phyloP scores from a whole-genome alignment of 164 flowering plant genomes.

The Platanus orientalis region DNA sequence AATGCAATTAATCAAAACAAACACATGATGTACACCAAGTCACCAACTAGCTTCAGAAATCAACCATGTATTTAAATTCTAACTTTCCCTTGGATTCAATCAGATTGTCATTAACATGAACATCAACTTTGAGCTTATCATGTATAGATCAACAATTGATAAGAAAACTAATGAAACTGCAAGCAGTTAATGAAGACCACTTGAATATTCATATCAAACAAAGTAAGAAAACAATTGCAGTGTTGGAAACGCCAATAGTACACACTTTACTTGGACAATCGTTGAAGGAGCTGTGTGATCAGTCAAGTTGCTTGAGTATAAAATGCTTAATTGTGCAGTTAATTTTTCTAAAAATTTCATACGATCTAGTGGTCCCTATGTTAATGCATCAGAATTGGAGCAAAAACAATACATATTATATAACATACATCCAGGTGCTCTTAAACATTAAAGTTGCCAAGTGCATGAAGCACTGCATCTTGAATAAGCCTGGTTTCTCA shows the following conservation, averaged over 20 bases:
- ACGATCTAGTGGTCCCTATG: neutral
- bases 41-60: neutral
- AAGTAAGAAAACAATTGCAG: neutral
- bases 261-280: neutral
- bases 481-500: no score
- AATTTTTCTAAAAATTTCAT: neutral
- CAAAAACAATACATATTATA: no score
- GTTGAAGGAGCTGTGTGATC: neutral
- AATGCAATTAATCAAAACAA: neutral
- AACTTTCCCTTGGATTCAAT: no score
- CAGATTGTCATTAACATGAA: no score
- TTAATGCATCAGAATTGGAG: no score
- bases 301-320: neutral
- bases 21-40: neutral
- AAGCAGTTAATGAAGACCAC: neutral
- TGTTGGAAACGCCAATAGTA: neutral
- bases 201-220: neutral
- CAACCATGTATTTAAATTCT: no score
- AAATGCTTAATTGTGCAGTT: neutral
- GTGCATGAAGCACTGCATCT: no score
- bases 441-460: no score
- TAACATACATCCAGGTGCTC: no score
- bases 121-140: no score
- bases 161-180: neutral
- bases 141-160: neutral